Evolutionary conservation across 371 early-diverging fungal genomes (phyloP).

Genomic region (Mucor lusitanicus): DNA sequence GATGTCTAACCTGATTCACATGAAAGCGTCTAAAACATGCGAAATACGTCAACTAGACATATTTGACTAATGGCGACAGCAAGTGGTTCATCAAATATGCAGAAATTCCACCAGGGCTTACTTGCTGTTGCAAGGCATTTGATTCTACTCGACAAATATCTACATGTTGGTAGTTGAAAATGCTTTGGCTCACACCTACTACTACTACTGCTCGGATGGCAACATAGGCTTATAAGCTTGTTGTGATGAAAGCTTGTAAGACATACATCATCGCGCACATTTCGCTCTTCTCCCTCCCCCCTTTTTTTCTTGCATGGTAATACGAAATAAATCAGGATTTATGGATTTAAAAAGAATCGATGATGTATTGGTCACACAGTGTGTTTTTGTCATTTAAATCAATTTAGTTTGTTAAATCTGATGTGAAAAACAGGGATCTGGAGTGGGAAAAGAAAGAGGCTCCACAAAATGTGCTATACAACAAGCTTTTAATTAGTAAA

Average conservation of each 20-base stretch:
- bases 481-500: background rate
- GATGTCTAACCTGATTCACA: background rate
- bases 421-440: background rate
- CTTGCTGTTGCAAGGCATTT: too few species aligned
- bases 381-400: slow-evolving; percentile 4
- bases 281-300: background rate
- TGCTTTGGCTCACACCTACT: too few species aligned
- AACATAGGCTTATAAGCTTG: too few species aligned
- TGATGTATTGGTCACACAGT: slow-evolving; percentile 11
- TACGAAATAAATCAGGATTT: background rate
- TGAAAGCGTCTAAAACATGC: background rate
- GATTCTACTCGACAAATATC: too few species aligned
- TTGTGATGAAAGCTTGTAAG: too few species aligned
- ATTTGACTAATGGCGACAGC: background rate
- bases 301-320: slow-evolving; percentile 7
- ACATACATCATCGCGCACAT: background rate
- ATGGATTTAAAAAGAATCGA: background rate
- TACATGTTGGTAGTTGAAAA: too few species aligned
- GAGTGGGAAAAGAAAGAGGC: background rate
- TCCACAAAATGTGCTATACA: background rate
- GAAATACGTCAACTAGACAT: background rate
- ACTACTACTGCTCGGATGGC: too few species aligned
- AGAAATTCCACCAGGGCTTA: too few species aligned
- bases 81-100: background rate
- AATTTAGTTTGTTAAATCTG: background rate